Percentiles rank a stretch among this genome's conserved stretches.
Conservation (phyloP, 2,329 filamentous ascomycete genomes). For the Didymella keratinophila region DNA sequence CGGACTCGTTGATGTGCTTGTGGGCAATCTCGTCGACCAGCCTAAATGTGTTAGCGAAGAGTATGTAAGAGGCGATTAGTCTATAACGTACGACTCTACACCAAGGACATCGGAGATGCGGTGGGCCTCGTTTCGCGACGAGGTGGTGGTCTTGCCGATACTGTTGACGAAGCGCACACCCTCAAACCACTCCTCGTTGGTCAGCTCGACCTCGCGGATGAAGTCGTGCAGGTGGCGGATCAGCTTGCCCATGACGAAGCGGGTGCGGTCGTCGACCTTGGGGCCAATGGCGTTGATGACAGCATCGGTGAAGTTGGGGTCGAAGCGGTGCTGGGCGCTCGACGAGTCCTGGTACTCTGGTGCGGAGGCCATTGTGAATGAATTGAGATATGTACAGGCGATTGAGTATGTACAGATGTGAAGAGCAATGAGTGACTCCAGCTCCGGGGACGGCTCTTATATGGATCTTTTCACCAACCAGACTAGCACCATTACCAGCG, state of each 20-base stretch:
- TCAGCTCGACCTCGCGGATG: slow-evolving; percentile 78
- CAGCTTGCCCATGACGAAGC: slow-evolving; percentile 68
- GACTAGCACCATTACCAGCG: slow-evolving; percentile 31
- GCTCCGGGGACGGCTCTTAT: slow-evolving; percentile 29
- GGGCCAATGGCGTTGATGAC: slow-evolving; percentile 78
- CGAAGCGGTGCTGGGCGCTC: slow-evolving; percentile 60
- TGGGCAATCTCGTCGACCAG: slow-evolving; percentile 73
- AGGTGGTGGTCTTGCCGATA: slow-evolving; percentile 72
- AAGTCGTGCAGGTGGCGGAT: slow-evolving; percentile 81
- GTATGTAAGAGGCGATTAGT: too few relatives aligned
- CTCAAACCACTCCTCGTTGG: slow-evolving; percentile 77
- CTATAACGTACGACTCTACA: slow-evolving; percentile 68
- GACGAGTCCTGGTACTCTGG: slow-evolving; percentile 29
- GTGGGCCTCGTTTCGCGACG: slow-evolving; percentile 77
- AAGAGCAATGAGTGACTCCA: not conserved
- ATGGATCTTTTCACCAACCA: slow-evolving; percentile 28
- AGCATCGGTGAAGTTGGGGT: slow-evolving; percentile 78
- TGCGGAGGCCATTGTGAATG: slow-evolving; percentile 28
- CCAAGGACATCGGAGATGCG: slow-evolving; percentile 77
- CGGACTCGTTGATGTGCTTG: slow-evolving; percentile 68
- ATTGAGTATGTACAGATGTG: not conserved
- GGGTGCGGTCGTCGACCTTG: slow-evolving; percentile 70
- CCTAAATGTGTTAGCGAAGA: slow-evolving; percentile 45
- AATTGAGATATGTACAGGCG: slow-evolving; percentile 5
- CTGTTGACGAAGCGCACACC: slow-evolving; percentile 79